These are phyloP conservation scores for Monascus ruber DNA, from an alignment of 2,329 filamentous ascomycete species.

Conservation along the genomic window DNA sequence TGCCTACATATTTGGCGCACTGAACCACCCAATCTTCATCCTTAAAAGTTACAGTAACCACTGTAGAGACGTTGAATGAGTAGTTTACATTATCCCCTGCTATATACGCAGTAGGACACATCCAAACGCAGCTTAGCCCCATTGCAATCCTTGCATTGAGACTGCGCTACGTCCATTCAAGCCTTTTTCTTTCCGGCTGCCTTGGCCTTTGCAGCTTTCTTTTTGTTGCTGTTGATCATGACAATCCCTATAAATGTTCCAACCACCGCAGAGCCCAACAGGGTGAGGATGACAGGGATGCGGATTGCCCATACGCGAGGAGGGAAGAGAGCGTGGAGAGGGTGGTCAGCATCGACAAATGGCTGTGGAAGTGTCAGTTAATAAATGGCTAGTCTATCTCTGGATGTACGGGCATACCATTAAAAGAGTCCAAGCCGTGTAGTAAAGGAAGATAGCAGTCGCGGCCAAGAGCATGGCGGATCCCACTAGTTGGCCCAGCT, in stretches of 20 bases:
- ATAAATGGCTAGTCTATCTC: background rate
- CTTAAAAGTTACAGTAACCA: too few relatives aligned
- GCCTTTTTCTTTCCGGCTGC: constrained; percentile 78
- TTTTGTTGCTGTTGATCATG: constrained; percentile 97
- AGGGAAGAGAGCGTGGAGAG: constrained; percentile 88
- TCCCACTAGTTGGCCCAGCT: constrained; percentile 85
- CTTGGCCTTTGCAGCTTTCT: constrained; percentile 91
- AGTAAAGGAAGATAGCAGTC: constrained; percentile 72
- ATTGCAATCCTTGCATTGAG: too few relatives aligned
- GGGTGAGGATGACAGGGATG: constrained; percentile 90
- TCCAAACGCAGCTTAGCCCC: too few relatives aligned
- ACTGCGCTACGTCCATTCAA: constrained; percentile 27
- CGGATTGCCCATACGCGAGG: constrained; percentile 98
- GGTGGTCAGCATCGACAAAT: constrained; percentile 91
- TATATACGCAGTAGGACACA: too few relatives aligned
- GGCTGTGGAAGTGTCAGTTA: constrained; percentile 46
- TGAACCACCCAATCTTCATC: too few relatives aligned
- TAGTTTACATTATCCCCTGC: too few relatives aligned
- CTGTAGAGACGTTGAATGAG: too few relatives aligned
- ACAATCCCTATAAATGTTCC: constrained; percentile 92
- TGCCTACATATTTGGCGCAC: too few relatives aligned
- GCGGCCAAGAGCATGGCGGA: constrained; percentile 65
- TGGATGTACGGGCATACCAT: constrained; percentile 58
- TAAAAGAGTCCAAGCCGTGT: constrained; percentile 92
- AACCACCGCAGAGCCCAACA: constrained; percentile 84